These are phyloP conservation scores for Colletotrichum sp. DNA, from an alignment of 2,329 filamentous ascomycete species.

Conservation along the genomic window DNA sequence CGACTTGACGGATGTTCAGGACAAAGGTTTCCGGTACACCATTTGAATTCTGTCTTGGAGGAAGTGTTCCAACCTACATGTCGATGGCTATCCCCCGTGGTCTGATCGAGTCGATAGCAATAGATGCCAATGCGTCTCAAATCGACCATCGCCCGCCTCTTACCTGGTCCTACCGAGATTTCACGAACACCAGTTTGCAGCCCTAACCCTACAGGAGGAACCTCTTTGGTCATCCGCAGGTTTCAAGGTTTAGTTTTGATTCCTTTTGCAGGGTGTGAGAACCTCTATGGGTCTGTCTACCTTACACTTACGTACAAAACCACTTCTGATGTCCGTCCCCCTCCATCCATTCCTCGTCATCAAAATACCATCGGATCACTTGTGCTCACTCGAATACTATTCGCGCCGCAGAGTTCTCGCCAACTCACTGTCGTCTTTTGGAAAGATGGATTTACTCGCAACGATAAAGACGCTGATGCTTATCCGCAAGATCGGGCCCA, in stretches of 20 bases:
- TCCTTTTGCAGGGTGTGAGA: background rate
- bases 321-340: background rate
- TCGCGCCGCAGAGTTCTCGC: background rate
- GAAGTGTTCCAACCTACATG: background rate
- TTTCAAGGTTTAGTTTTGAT: background rate
- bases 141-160: background rate
- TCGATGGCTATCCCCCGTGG: background rate
- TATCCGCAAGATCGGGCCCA: background rate
- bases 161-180: background rate
- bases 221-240: background rate
- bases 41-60: background rate
- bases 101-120: background rate
- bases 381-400: background rate
- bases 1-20: constrained; percentile 26
- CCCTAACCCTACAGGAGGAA: background rate
- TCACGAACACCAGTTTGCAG: background rate
- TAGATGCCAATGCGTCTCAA: background rate
- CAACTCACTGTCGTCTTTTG: background rate
- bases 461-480: background rate
- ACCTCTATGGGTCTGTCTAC: background rate
- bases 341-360: background rate
- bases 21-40: constrained; percentile 28
- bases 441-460: background rate
- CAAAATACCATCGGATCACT: background rate
- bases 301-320: background rate